Percentiles rank a stretch among this genome's conserved stretches.
These are phyloP conservation scores for Rubia tinctorum DNA, from an alignment of 305 asterid genomes.

Conservation along the genomic window DNA sequence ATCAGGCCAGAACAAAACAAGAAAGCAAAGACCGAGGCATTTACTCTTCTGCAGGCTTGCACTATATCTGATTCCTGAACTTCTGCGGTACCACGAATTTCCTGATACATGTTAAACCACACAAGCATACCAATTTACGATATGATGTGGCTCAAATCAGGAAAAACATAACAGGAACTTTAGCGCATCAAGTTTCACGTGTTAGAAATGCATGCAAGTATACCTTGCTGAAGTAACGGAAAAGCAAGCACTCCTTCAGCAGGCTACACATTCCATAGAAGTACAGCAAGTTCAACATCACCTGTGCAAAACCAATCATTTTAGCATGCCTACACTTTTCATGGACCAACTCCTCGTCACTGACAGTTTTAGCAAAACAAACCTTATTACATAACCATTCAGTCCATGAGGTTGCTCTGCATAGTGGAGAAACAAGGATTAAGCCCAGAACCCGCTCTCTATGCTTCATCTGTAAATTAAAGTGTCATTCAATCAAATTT, in stretches of 20 bases:
- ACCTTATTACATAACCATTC: conserved; percentile 93
- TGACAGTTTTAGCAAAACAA: conserved; percentile 7
- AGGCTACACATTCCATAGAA: conserved; percentile 74
- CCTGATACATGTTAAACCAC: conserved; percentile 45
- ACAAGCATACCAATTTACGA: not conserved
- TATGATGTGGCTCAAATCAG: not conserved
- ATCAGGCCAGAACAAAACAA: not conserved
- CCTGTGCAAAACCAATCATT: conserved; percentile 38
- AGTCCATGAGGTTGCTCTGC: conserved; percentile 86
- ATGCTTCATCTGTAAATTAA: conserved; percentile 57
- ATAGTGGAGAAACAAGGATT: conserved; percentile 83
- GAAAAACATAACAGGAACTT: not conserved
- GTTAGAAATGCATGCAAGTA: conserved; percentile 1
- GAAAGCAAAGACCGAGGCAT: conserved; percentile 24
- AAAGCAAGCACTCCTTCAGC: conserved; percentile 68
- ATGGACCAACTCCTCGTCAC: not conserved
- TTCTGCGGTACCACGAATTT: conserved; percentile 66
- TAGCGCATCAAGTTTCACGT: not conserved
- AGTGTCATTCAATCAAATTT: conserved; percentile 19
- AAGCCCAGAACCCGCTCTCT: conserved; percentile 82
- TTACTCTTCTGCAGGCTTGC: conserved; percentile 85
- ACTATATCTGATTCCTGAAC: conserved; percentile 80
- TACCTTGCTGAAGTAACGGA: conserved; percentile 89
- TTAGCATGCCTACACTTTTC: conserved; percentile 3
- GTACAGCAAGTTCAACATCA: conserved; percentile 77